A percentile compares a stretch with the other conserved stretches of the same genome.
These are phyloP conservation scores for Aegilops umbellulata DNA, from an alignment of 176 grass and related monocot genomes.

Conservation along the genomic window DNA sequence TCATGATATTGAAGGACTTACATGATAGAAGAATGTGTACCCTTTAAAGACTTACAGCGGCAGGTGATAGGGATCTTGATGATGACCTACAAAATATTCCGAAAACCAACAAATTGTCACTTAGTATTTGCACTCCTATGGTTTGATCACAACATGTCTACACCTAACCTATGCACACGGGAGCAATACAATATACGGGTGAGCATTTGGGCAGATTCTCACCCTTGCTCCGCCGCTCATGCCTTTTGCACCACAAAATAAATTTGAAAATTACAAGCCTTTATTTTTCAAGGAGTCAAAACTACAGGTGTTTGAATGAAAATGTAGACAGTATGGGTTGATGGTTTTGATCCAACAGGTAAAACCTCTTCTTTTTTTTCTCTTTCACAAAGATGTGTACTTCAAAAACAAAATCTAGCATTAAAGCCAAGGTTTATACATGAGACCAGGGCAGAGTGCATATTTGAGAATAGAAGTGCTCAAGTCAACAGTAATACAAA, in stretches of 20 bases:
- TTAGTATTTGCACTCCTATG: conserved; percentile 25
- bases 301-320: neutral
- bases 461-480: conserved; percentile 40
- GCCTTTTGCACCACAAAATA: neutral
- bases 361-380: neutral
- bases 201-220: neutral
- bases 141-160: conserved; percentile 31
- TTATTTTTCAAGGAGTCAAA: no score
- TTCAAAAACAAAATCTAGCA: neutral
- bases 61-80: conserved; percentile 65
- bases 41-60: conserved; percentile 65
- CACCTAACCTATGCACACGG: conserved; percentile 25
- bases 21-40: neutral
- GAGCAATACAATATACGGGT: conserved; percentile 15
- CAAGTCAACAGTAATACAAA: conserved; percentile 39
- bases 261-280: neutral
- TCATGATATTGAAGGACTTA: conserved; percentile 16
- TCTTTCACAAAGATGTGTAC: neutral
- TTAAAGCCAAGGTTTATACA: neutral
- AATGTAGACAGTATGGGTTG: conserved; percentile 1
- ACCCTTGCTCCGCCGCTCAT: neutral
- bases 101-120: conserved; percentile 27
- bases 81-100: conserved; percentile 68
- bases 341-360: neutral
- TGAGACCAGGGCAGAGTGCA: neutral